Evolutionary conservation across 305 asterid genomes (phyloP), one percentile per base, ranked within the genome.

Genomic region (Solanum aculeatissimum): DNA sequence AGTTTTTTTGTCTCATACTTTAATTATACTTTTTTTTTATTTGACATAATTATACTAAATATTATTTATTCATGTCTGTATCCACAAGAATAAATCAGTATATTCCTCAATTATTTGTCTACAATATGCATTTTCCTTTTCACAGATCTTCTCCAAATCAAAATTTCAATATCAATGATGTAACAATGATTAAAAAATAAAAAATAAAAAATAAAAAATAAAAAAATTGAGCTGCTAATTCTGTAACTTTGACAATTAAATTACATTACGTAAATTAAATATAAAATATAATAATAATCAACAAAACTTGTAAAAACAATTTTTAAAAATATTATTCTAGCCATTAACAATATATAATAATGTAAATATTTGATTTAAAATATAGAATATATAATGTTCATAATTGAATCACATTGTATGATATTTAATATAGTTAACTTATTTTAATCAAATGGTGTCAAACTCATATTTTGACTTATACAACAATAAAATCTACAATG

Each of bases 1-100:
- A 11, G 43, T 54, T 83, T 21, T 40, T 78, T 85, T 80, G 88
- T 70, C 88, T 40, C 42, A 40, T 79, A 40, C 62, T 79, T 14
- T 62, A 79, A 79, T n/a, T n/a, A n/a, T n/a, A n/a, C n/a, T n/a
- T n/a, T n/a, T n/a, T n/a, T n/a, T n/a, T n/a, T n/a, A n/a, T n/a
- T n/a, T 58, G 85, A 83, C 75, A 43, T 72, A 49, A 32, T 15
- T 51, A 11, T 60, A 9, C 7, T 35, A 29, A 29, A 4, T 60
- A 62, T 13, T 62, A 62, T 23, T 75, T 25, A 18, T 19, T 53
- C 5, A 9, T 18, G 1, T 53, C 5, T 18, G 49, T 18, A 35
- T 80, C 29, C 12, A 25, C 0, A 80, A 54, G 15, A 55, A 80
- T 14, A 40, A 80, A 80, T n/a, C 2, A 80, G 14, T 80, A 4